Percentiles rank a stretch among this genome's conserved stretches.
Evolutionary conservation across 164 flowering plant genomes (phyloP).

Genomic region (Stephania cephalantha): DNA sequence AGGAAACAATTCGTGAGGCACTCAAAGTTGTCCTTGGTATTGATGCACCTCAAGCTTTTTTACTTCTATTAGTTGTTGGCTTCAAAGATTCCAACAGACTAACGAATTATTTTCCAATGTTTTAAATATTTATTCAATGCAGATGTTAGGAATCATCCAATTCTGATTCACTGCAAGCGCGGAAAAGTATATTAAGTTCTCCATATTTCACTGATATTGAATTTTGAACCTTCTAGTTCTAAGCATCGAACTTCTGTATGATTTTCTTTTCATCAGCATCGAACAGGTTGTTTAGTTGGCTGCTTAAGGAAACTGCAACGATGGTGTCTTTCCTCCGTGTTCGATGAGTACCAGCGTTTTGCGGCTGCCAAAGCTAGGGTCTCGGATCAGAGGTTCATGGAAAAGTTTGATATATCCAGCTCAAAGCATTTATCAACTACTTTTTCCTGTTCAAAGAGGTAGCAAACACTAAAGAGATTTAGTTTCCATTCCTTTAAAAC

Average conservation of each 20-base stretch:
- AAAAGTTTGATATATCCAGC: slow-evolving; percentile 57
- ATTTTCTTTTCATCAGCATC: slow-evolving; percentile 43
- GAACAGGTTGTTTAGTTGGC: slow-evolving; percentile 79
- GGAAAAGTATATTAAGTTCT: slow-evolving; percentile 49
- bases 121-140: slow-evolving; percentile 1
- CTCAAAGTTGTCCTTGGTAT: slow-evolving; percentile 67
- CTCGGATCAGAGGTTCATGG: slow-evolving; percentile 75
- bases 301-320: slow-evolving; percentile 67
- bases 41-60: not conserved
- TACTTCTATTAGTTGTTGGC: not conserved
- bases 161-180: slow-evolving; percentile 74
- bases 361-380: slow-evolving; percentile 78
- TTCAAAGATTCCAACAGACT: too few species aligned
- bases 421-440: slow-evolving; percentile 48
- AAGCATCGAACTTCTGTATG: not conserved
- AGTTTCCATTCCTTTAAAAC: not conserved
- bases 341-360: slow-evolving; percentile 73
- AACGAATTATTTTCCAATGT: not conserved
- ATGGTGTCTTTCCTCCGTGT: slow-evolving; percentile 74
- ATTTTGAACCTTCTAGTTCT: not conserved
- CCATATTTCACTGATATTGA: not conserved
- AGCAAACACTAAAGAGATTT: slow-evolving; percentile 6
- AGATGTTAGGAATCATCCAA: slow-evolving; percentile 65
- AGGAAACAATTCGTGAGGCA: slow-evolving; percentile 63
- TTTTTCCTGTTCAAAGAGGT: slow-evolving; percentile 45